Conservation (phyloP, 495 filamentous ascomycete species). For the Aspergillus ostianus region DNA sequence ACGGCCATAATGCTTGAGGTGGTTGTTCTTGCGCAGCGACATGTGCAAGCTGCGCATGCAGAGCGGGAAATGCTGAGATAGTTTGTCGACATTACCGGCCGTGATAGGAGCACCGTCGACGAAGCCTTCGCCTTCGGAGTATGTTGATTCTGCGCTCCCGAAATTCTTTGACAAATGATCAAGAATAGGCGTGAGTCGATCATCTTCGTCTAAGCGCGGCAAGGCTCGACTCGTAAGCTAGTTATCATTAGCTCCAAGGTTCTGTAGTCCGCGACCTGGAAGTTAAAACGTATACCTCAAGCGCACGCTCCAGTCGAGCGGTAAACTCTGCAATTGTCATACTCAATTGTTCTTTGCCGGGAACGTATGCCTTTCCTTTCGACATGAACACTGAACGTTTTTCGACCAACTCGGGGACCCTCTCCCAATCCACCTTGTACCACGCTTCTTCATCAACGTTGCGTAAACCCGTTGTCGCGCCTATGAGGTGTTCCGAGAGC, state of each 20-base stretch:
- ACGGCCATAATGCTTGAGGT: constrained; percentile 91
- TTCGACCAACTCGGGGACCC: constrained; percentile 88
- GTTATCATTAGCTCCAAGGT: constrained; percentile 19
- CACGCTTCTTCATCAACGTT: constrained; percentile 74
- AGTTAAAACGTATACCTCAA: constrained; percentile 60
- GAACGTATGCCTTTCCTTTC: constrained; percentile 88
- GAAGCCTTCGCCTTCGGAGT: constrained; percentile 57
- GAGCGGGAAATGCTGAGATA: constrained; percentile 84
- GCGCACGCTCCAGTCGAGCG: constrained; percentile 66
- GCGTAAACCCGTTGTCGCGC: constrained; percentile 52
- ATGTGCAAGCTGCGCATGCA: constrained; percentile 93
- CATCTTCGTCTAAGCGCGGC: constrained; percentile 93
- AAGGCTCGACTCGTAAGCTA: constrained; percentile 84
- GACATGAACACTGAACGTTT: constrained; percentile 70
- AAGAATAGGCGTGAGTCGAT: constrained; percentile 90
- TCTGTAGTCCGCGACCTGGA: background rate
- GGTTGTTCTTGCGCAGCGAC: constrained; percentile 75
- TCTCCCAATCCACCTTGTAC: constrained; percentile 95
- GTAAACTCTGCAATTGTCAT: constrained; percentile 90
- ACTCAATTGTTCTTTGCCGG: constrained; percentile 76
- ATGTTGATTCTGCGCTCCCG: constrained; percentile 80
- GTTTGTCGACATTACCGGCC: constrained; percentile 74
- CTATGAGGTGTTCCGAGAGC: constrained; percentile 50
- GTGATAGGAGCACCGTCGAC: constrained; percentile 70
- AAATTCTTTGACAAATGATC: constrained; percentile 91